These are phyloP conservation scores for Bifiguratus adelaidae DNA, from an alignment of 192 early-diverging fungal species.

Conservation along the genomic window DNA sequence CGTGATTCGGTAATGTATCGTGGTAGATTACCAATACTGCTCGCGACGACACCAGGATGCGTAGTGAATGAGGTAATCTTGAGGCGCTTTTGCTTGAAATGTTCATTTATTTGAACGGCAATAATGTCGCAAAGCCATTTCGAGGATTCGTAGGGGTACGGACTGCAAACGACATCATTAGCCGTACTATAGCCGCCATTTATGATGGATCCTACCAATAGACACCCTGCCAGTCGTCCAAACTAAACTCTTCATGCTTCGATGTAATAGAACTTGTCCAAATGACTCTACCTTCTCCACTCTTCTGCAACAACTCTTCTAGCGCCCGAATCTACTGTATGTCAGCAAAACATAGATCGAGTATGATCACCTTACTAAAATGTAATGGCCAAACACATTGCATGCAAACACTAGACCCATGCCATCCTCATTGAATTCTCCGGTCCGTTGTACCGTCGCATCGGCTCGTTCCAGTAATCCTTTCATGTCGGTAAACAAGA, in stretches of 20 bases:
- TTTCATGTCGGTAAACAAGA: slow-evolving; percentile 18
- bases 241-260: slow-evolving; percentile 13
- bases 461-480: slow-evolving; percentile 26
- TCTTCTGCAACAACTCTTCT: slow-evolving; percentile 21
- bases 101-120: slow-evolving; percentile 23
- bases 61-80: slow-evolving; percentile 32
- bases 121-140: slow-evolving; percentile 41
- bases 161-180: too few species aligned
- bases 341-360: neutral
- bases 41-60: slow-evolving; percentile 43
- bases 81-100: slow-evolving; percentile 1
- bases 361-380: slow-evolving; percentile 28
- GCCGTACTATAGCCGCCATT: slow-evolving; percentile 1
- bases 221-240: slow-evolving; percentile 39
- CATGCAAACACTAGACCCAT: slow-evolving; percentile 38
- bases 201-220: slow-evolving; percentile 10
- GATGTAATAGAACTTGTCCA: slow-evolving; percentile 44
- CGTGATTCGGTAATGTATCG: slow-evolving; percentile 16
- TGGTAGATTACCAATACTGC: slow-evolving; percentile 30
- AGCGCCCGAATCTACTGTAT: slow-evolving; percentile 31
- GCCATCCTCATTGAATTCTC: slow-evolving; percentile 32
- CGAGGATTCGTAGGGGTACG: slow-evolving; percentile 38
- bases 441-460: slow-evolving; percentile 27
- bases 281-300: slow-evolving; percentile 31
- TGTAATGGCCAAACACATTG: slow-evolving; percentile 48